Conservation (phyloP, 2,329 filamentous ascomycete genomes). For the Aschersonia sp. region DNA sequence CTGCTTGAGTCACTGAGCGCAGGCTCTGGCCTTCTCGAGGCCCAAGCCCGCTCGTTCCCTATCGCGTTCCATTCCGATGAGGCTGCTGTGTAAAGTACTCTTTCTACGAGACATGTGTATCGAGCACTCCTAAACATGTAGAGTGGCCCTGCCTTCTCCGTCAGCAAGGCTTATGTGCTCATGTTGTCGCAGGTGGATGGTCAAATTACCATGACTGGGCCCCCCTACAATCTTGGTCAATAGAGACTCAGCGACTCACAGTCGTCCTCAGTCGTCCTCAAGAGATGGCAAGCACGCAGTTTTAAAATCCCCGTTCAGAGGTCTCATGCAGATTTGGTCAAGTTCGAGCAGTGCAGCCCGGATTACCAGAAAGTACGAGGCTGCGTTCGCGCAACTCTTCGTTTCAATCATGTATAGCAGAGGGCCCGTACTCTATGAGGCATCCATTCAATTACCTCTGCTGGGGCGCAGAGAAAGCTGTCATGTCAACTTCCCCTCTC, state of each 20-base stretch:
- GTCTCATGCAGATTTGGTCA: not conserved
- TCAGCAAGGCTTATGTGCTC: not conserved
- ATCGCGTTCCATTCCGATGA: not conserved
- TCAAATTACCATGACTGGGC: not conserved
- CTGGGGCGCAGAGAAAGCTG: no score
- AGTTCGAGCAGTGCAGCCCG: not conserved
- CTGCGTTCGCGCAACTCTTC: not conserved
- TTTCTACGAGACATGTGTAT: not conserved
- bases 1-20: not conserved
- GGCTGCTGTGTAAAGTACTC: not conserved
- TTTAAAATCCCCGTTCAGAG: not conserved
- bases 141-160: not conserved
- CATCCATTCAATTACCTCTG: no score
- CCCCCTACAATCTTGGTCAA: not conserved
- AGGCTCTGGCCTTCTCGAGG: not conserved
- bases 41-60: not conserved
- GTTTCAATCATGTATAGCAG: not conserved
- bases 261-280: not conserved
- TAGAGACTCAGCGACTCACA: not conserved
- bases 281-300: not conserved
- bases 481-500: no score
- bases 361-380: not conserved
- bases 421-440: no score
- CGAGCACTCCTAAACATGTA: not conserved
- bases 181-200: not conserved